These are phyloP conservation scores for Paxillus involutus DNA, from an alignment of 768 basidiomycete genomes.

Conservation along the genomic window DNA sequence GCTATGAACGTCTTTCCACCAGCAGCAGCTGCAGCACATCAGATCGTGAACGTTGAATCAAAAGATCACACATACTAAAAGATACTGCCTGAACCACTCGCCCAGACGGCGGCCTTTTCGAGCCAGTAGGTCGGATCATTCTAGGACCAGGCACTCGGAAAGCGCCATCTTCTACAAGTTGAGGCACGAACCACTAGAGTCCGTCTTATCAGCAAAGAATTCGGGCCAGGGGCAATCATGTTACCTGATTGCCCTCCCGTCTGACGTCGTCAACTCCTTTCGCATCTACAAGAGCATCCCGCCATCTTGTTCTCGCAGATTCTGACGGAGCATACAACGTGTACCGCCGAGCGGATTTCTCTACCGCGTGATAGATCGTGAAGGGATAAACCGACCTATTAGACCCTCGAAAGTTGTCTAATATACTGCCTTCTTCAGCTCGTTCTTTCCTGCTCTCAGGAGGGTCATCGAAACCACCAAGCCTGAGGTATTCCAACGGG, in stretches of 20 bases:
- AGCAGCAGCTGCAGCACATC: slow-evolving; percentile 36
- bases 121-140: slow-evolving; percentile 25
- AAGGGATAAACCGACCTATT: slow-evolving; percentile 69
- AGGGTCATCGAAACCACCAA: slow-evolving; percentile 60
- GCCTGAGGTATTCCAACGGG: slow-evolving; percentile 73
- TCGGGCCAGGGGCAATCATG: neutral
- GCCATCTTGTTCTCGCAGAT: slow-evolving; percentile 60
- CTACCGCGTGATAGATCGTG: slow-evolving; percentile 70
- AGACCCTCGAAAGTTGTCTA: slow-evolving; percentile 54
- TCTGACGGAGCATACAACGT: slow-evolving; percentile 70
- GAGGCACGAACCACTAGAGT: slow-evolving; percentile 65
- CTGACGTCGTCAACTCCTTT: slow-evolving; percentile 61
- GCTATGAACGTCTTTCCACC: slow-evolving; percentile 58
- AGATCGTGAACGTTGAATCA: neutral
- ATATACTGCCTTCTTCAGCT: slow-evolving; percentile 53
- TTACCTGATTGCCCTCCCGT: slow-evolving; percentile 74
- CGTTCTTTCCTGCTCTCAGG: slow-evolving; percentile 67
- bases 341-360: slow-evolving; percentile 57
- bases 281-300: slow-evolving; percentile 56
- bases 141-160: slow-evolving; percentile 52
- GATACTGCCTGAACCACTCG: slow-evolving; percentile 57
- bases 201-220: slow-evolving; percentile 7
- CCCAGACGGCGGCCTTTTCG: slow-evolving; percentile 48
- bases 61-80: slow-evolving; percentile 49
- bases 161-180: slow-evolving; percentile 55